phyloP scores from a whole-genome alignment of 1,284 basidiomycete genomes.

The Cryptococcus neoformans region DNA sequence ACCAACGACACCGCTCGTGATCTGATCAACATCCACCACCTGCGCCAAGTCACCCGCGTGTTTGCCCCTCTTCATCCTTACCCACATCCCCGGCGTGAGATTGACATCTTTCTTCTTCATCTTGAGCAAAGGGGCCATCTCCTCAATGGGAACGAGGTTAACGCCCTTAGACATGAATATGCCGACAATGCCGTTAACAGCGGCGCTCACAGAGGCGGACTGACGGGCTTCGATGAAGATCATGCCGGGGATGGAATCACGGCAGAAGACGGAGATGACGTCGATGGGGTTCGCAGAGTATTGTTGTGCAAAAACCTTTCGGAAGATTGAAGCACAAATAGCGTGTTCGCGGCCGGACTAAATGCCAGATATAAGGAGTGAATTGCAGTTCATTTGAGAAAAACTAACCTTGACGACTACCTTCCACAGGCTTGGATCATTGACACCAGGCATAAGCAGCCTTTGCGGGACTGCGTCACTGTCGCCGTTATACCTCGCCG shows the following conservation, averaged over 20 bases:
- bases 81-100: conserved; percentile 86
- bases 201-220: conserved; percentile 79
- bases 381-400: not conserved
- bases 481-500: conserved; percentile 76
- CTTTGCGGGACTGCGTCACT: conserved; percentile 93
- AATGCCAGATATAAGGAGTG: not conserved
- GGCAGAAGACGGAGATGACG: conserved; percentile 90
- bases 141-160: conserved; percentile 89
- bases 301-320: conserved; percentile 63
- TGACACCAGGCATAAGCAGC: conserved; percentile 93
- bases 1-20: conserved; percentile 67
- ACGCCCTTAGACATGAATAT: conserved; percentile 76
- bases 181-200: conserved; percentile 86
- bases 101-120: conserved; percentile 93
- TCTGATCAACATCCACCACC: conserved; percentile 91
- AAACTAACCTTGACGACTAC: conserved; percentile 83
- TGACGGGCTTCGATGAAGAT: conserved; percentile 94
- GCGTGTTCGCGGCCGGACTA: conserved; percentile 89
- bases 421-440: conserved; percentile 95
- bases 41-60: conserved; percentile 95
- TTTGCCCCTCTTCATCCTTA: conserved; percentile 89
- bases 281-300: conserved; percentile 64
- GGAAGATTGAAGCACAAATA: conserved; percentile 90
- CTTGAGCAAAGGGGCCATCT: conserved; percentile 95
- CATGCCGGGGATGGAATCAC: conserved; percentile 91